These are phyloP conservation scores for Ramalina intermedia DNA, from an alignment of 495 filamentous ascomycete genomes.

Conservation along the genomic window DNA sequence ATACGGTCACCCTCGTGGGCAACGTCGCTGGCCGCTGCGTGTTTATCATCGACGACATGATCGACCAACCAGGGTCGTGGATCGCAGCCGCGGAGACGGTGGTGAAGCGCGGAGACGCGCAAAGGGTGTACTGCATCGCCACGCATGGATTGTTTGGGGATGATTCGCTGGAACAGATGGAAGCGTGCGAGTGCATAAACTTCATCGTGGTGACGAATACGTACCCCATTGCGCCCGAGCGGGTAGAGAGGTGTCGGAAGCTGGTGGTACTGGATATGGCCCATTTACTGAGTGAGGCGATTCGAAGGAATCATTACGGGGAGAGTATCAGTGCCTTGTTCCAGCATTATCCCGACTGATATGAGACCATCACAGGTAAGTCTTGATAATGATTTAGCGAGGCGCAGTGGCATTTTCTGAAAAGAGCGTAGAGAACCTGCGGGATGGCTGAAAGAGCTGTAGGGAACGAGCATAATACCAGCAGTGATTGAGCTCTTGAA, in stretches of 20 bases:
- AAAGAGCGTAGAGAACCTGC: background rate
- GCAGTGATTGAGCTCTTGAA: background rate
- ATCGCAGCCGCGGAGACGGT: conserved; percentile 97
- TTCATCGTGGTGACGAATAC: conserved; percentile 92
- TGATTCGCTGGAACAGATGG: conserved; percentile 79
- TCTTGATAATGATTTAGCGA: conserved; percentile 5
- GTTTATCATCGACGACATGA: conserved; percentile 96
- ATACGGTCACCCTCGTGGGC: conserved; percentile 90
- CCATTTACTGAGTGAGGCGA: conserved; percentile 76
- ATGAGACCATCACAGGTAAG: background rate
- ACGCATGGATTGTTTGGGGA: conserved; percentile 90
- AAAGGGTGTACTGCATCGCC: conserved; percentile 93
- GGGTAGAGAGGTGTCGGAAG: conserved; percentile 59
- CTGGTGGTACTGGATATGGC: conserved; percentile 80
- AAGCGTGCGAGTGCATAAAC: conserved; percentile 82
- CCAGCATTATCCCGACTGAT: conserved; percentile 49
- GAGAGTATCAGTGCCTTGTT: conserved; percentile 79
- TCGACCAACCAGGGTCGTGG: conserved; percentile 93
- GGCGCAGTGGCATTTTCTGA: background rate
- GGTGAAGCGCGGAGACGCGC: conserved; percentile 78
- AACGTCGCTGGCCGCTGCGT: conserved; percentile 77
- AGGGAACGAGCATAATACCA: background rate
- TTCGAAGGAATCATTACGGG: conserved; percentile 87
- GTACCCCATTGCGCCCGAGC: conserved; percentile 70
- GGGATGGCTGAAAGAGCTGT: background rate